phyloP scores from a whole-genome alignment of 768 basidiomycete species.

The Hygrophorus pudorinus region DNA sequence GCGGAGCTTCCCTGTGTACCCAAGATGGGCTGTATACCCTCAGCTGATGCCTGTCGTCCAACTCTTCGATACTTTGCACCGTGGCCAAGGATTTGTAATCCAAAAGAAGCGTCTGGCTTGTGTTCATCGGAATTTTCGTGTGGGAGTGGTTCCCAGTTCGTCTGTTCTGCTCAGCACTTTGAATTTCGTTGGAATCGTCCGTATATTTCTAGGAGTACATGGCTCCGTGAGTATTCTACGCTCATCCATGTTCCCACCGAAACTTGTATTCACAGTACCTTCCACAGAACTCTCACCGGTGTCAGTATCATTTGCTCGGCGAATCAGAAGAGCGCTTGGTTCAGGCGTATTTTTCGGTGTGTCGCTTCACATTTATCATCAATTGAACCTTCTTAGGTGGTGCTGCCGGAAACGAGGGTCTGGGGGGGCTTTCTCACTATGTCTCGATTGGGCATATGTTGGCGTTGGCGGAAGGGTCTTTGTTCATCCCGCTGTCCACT shows the following conservation, averaged over 20 bases:
- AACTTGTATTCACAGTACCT: no score
- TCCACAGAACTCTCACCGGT: constrained; percentile 38
- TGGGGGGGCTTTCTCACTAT: constrained; percentile 49
- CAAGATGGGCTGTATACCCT: constrained; percentile 38
- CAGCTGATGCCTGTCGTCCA: constrained; percentile 24
- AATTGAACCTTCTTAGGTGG: constrained; percentile 23
- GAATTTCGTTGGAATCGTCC: constrained; percentile 6
- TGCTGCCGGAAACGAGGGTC: constrained; percentile 51
- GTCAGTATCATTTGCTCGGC: constrained; percentile 50
- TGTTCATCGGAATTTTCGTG: constrained; percentile 42
- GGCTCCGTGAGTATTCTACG: no score
- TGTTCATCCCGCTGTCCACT: no score
- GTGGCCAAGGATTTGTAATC: constrained; percentile 29
- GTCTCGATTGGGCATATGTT: constrained; percentile 54
- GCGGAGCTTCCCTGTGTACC: constrained; percentile 42
- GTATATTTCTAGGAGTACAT: no score
- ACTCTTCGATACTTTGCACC: constrained; percentile 37
- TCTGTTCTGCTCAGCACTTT: no score
- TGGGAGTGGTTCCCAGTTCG: constrained; percentile 47
- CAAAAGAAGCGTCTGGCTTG: constrained; percentile 48
- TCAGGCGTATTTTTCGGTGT: constrained; percentile 47
- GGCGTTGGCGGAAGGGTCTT: background rate
- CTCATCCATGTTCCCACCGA: no score
- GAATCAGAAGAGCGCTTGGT: constrained; percentile 34
- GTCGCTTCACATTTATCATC: background rate